Conservation (phyloP, 1,284 basidiomycete genomes). For the Mrakiaceae sp. region DNA sequence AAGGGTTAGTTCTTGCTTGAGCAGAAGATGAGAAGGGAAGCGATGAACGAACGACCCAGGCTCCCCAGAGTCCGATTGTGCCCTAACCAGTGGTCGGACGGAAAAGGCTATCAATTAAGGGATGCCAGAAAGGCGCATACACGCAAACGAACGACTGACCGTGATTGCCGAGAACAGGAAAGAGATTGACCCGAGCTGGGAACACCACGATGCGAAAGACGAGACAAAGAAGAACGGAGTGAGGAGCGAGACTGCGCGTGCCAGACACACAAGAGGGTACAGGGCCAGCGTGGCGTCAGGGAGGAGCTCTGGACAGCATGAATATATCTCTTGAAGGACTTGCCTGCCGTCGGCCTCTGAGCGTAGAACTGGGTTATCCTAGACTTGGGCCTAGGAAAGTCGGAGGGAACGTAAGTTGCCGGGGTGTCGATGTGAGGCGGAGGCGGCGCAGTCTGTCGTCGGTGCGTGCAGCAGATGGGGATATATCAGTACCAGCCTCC, state of each 20-base stretch:
- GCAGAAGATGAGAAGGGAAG: background rate
- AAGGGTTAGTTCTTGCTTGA: too few relatives aligned
- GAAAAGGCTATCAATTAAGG: too few relatives aligned
- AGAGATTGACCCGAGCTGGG: constrained; percentile 2
- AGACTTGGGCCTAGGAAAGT: background rate
- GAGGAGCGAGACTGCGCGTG: background rate
- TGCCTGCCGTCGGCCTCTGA: background rate
- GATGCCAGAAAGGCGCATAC: too few relatives aligned
- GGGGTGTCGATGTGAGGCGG: constrained; percentile 6
- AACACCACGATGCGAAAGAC: background rate
- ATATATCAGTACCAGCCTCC: background rate
- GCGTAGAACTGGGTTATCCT: background rate
- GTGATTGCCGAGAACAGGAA: background rate
- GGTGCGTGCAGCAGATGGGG: background rate
- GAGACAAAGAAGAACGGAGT: constrained; percentile 11
- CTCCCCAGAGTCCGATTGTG: constrained; percentile 1
- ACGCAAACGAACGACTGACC: background rate
- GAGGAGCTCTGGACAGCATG: background rate
- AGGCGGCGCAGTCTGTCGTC: background rate
- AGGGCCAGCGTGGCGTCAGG: too few relatives aligned
- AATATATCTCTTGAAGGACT: background rate
- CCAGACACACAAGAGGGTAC: background rate
- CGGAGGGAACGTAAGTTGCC: background rate
- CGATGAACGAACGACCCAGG: constrained; percentile 1
- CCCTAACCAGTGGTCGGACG: too few relatives aligned